Conservation (phyloP, 2,329 filamentous ascomycete genomes). For the Alternaria viburni region DNA sequence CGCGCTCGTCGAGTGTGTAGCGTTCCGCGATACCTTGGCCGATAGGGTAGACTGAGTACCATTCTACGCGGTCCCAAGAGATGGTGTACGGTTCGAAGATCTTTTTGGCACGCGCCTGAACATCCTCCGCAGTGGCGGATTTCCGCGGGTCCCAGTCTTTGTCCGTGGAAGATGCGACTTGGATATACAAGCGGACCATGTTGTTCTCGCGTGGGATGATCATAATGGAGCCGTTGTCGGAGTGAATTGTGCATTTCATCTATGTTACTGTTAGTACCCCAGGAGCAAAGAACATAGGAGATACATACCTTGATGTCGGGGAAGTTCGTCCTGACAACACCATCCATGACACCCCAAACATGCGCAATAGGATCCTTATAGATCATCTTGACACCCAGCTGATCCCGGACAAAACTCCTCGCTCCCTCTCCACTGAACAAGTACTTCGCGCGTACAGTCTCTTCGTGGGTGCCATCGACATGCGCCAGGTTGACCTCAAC, state of each 20-base stretch:
- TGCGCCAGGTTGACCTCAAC: constrained; percentile 80
- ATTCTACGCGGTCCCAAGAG: constrained; percentile 69
- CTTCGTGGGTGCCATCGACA: constrained; percentile 71
- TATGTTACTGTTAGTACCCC: constrained; percentile 30
- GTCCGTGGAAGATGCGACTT: constrained; percentile 68
- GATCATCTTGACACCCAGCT: constrained; percentile 70
- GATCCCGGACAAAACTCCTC: constrained; percentile 64
- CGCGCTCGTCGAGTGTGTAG: constrained; percentile 68
- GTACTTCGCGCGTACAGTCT: constrained; percentile 70
- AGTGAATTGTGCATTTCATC: constrained; percentile 73
- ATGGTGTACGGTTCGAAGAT: constrained; percentile 67
- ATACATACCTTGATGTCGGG: constrained; percentile 64
- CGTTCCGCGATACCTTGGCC: constrained; percentile 70
- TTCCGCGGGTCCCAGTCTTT: constrained; percentile 67
- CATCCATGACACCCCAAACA: constrained; percentile 72
- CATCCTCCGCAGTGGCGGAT: constrained; percentile 64
- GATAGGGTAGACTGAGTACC: constrained; percentile 71
- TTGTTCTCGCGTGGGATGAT: constrained; percentile 64
- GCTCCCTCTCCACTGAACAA: constrained; percentile 69
- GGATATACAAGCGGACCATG: constrained; percentile 63
- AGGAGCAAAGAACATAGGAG: neutral
- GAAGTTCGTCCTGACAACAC: constrained; percentile 67
- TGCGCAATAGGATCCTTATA: constrained; percentile 69
- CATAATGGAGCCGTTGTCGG: constrained; percentile 68
- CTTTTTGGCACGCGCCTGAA: constrained; percentile 63